Conservation (phyloP, 768 basidiomycete species). For the Fomitopsis serialis region DNA sequence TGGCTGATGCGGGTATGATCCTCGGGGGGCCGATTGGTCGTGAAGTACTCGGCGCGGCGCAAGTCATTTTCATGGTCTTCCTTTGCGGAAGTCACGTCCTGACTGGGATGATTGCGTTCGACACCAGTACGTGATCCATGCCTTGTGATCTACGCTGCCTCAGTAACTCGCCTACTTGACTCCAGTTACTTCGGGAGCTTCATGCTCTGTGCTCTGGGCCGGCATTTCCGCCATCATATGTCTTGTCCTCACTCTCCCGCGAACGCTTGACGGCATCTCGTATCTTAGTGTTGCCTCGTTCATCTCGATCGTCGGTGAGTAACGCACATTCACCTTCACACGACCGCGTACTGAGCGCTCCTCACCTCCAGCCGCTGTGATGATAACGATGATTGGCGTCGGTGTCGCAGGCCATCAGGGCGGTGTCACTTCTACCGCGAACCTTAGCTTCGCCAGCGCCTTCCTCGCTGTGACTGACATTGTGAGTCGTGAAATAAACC, state of each 20-base stretch:
- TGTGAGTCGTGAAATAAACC: conserved; percentile 10
- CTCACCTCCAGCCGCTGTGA: conserved; percentile 16
- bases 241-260: conserved; percentile 21
- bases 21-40: conserved; percentile 24
- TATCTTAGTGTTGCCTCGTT: conserved; percentile 26
- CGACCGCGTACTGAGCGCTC: background rate
- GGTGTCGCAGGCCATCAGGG: conserved; percentile 21
- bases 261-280: conserved; percentile 24
- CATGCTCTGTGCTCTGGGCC: conserved; percentile 26
- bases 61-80: conserved; percentile 25
- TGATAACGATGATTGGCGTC: conserved; percentile 28
- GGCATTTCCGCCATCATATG: conserved; percentile 23
- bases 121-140: conserved; percentile 20
- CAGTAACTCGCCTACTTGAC: background rate
- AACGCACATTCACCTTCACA: background rate
- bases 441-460: conserved; percentile 19
- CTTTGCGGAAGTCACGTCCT: conserved; percentile 25
- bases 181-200: conserved; percentile 23
- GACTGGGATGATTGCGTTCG: conserved; percentile 26
- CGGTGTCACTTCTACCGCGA: conserved; percentile 11
- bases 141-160: background rate
- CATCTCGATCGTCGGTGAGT: conserved; percentile 22
- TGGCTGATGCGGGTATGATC: conserved; percentile 27
- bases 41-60: conserved; percentile 24
- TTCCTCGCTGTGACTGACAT: conserved; percentile 27